Conservation (phyloP, 2,329 filamentous ascomycete species). For the Ceratocystis variospora region DNA sequence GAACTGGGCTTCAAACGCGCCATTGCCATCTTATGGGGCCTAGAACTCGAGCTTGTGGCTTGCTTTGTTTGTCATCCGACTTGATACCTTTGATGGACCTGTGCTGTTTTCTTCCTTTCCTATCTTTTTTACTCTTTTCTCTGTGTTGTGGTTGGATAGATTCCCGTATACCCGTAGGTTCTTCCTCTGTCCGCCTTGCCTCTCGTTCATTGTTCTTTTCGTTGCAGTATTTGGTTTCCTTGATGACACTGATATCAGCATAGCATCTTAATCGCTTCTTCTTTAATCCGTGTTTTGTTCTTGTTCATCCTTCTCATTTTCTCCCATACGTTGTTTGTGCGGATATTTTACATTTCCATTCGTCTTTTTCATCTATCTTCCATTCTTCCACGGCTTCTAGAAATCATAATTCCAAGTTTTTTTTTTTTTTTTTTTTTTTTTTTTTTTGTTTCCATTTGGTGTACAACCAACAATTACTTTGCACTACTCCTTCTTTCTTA, state of each 20-base stretch:
- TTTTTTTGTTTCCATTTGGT: background rate
- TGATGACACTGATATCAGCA: conserved; percentile 4
- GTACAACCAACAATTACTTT: too few species aligned
- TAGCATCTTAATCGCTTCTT: conserved; percentile 8
- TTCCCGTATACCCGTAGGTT: conserved; percentile 6
- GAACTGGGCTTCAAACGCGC: conserved; percentile 24
- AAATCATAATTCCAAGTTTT: background rate
- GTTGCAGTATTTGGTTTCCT: conserved; percentile 2
- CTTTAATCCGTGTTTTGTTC: background rate
- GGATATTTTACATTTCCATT: too few species aligned
- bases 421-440: background rate
- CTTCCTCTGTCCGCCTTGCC: background rate
- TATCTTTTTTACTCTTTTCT: conserved; percentile 5
- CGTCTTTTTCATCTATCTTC: background rate
- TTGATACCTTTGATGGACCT: background rate
- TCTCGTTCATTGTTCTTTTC: conserved; percentile 6
- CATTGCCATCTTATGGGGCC: conserved; percentile 27
- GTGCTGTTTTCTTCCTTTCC: background rate
- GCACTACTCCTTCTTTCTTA: conserved; percentile 11
- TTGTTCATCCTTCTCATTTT: background rate
- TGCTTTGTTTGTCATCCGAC: background rate
- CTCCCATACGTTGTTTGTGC: too few species aligned
- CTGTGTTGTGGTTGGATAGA: conserved; percentile 1
- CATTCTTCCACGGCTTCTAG: background rate
- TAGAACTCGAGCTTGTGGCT: conserved; percentile 17